Conservation (phyloP, 169 alveolate genomes). For the Cyclospora cayetanensis region DNA sequence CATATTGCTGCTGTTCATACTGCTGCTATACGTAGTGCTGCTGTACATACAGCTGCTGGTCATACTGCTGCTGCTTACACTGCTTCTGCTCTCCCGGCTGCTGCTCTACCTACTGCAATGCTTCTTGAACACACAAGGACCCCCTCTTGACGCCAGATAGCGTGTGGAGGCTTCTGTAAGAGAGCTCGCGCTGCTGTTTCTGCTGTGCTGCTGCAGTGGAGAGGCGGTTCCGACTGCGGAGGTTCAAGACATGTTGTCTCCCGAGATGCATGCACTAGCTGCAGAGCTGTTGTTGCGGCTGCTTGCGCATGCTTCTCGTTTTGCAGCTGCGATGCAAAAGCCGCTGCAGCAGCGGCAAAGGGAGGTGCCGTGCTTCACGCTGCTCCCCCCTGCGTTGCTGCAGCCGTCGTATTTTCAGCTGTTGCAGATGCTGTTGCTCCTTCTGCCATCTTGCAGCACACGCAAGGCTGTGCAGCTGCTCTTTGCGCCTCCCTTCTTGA, state of each 20-base stretch:
- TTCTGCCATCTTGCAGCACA: constrained; percentile 1
- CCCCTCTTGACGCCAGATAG: too few species aligned
- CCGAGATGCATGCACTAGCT: too few species aligned
- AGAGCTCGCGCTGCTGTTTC: not conserved
- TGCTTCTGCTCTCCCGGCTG: not conserved
- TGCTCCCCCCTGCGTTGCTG: constrained; percentile 41
- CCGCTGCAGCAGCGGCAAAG: constrained; percentile 58
- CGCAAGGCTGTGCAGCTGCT: constrained; percentile 20
- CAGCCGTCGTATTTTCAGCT: constrained; percentile 12
- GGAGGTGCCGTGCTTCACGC: constrained; percentile 26
- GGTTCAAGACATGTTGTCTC: too few species aligned
- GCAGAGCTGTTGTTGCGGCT: constrained; percentile 9
- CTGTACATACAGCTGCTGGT: too few species aligned
- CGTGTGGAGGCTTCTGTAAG: too few species aligned
- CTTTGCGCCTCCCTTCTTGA: constrained; percentile 33
- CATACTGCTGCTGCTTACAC: constrained; percentile 3
- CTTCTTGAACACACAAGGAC: too few species aligned
- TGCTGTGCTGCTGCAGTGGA: constrained; percentile 35
- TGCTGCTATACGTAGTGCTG: constrained; percentile 6
- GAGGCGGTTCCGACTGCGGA: too few species aligned
- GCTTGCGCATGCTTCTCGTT: not conserved
- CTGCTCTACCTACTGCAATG: too few species aligned
- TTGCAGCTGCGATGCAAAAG: constrained; percentile 35
- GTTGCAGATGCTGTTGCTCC: constrained; percentile 35
- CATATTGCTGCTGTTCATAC: not conserved